Base-by-base conservation (phyloP, 306 rosid species). In the Cucurbita argyrosperma region DNA sequence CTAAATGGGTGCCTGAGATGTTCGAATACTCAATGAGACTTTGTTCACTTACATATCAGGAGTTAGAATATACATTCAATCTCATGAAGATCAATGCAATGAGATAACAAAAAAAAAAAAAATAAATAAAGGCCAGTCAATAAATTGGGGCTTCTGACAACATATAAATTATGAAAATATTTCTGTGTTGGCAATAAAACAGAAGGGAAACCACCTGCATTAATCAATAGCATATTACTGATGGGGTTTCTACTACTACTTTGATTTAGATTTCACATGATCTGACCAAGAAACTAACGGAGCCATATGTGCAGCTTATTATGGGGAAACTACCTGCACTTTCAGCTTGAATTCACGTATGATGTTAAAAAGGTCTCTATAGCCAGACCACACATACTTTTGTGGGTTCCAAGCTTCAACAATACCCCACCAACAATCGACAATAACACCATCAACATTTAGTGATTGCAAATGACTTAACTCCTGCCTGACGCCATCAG, bases 371-470 rank as follows among this genome's bases (percentile, higher is more conserved):
- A 94, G 96, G 64, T 85, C 92, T 79, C 97, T 82, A 81, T 94
- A 91, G 76, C 97, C 99, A 75, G 97, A 90, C 99, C 99, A 94
- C 47, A 81, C 81, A 52, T 90, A 94, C 78, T 94, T 94, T 68
- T 86, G 99, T 5, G 97, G 89, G 81, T 78, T 84, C 95, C 95
- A 94, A 60, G 89, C 91, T 83, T 94, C 99, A 78, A 89, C 83
- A 65, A 94, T 89, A 38, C 99, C 97, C 99, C 99, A 94, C 98
- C 99, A 94, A 82, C 99, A 94, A 76, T 91, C 91, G 75, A 94
- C 90, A 58, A 85, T 77, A 66, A 94, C 84, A 54, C 99, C 99
- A 74, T 94, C 99, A 21, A 87, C 80, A 66, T 89, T 83, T 73
- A 90, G 79, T 64, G 99, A 85, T 81, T 89, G 85, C 74, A 89